A percentile compares a stretch with the other conserved stretches of the same genome.
Evolutionary conservation across 768 basidiomycete genomes (phyloP).

Genomic region (Calocybe indica): DNA sequence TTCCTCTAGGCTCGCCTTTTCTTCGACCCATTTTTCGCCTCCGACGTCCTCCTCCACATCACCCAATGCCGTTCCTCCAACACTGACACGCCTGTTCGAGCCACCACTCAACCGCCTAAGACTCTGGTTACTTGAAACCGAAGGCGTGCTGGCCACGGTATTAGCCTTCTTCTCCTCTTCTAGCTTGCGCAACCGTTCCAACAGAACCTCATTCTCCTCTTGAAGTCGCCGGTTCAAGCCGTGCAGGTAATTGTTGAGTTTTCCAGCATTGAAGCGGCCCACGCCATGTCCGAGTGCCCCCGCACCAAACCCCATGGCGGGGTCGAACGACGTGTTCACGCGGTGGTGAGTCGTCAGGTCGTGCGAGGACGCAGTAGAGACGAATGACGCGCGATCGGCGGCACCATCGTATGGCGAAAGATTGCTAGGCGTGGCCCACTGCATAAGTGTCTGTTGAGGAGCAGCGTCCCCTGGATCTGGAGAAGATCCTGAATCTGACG

Average conservation of each 20-base stretch:
- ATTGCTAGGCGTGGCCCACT: conserved; percentile 15
- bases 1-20: conserved; percentile 55
- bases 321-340: conserved; percentile 86
- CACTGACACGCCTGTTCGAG: conserved; percentile 45
- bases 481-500: conserved; percentile 30
- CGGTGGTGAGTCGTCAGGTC: conserved; percentile 78
- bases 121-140: conserved; percentile 18
- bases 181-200: conserved; percentile 44
- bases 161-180: conserved; percentile 41
- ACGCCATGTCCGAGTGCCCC: conserved; percentile 59
- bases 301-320: conserved; percentile 67
- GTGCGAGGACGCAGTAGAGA: conserved; percentile 83
- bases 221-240: conserved; percentile 77
- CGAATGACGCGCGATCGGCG: conserved; percentile 58
- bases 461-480: conserved; percentile 15
- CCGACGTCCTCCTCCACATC: conserved; percentile 58
- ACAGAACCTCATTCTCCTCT: conserved; percentile 75
- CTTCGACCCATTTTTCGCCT: conserved; percentile 67
- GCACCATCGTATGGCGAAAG: conserved; percentile 41
- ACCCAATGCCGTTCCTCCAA: conserved; percentile 44
- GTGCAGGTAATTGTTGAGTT: conserved; percentile 83
- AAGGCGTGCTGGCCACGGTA: conserved; percentile 17
- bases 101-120: conserved; percentile 31
- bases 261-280: conserved; percentile 77
- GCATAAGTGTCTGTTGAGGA: conserved; percentile 1